Conservation (phyloP, 305 asterid genomes). For the Nicotiana rustica region DNA sequence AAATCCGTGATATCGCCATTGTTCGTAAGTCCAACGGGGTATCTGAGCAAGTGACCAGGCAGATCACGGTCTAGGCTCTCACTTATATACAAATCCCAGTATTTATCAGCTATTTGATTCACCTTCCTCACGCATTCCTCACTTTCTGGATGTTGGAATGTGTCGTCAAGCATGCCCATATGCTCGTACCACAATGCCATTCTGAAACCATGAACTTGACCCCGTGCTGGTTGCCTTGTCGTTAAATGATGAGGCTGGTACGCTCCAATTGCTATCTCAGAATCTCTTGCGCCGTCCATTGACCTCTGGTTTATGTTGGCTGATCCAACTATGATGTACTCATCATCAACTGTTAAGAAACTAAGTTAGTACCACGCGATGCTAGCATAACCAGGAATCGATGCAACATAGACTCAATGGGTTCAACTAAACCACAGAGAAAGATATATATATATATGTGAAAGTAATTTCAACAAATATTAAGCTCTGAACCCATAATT, state of each 20-base stretch:
- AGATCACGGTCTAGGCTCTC: conserved; percentile 72
- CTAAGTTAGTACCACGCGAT: conserved; percentile 9
- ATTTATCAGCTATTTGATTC: conserved; percentile 67
- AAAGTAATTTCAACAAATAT: too few species aligned
- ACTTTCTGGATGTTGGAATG: conserved; percentile 69
- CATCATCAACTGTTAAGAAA: conserved; percentile 79
- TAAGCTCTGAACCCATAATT: neutral
- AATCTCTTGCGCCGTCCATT: conserved; percentile 91
- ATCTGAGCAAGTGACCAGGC: conserved; percentile 91
- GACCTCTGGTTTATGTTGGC: conserved; percentile 97
- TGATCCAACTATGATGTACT: conserved; percentile 88
- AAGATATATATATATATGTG: neutral
- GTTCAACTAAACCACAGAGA: neutral
- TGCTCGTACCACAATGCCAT: conserved; percentile 95
- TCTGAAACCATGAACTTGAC: conserved; percentile 87
- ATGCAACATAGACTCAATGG: neutral
- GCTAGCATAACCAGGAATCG: neutral
- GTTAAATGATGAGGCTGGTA: conserved; percentile 85
- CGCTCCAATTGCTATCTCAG: conserved; percentile 95
- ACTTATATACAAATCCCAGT: conserved; percentile 79
- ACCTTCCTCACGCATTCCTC: conserved; percentile 72
- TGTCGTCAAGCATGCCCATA: conserved; percentile 83
- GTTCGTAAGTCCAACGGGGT: conserved; percentile 75
- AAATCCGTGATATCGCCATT: conserved; percentile 75
- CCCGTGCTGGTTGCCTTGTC: conserved; percentile 70